These are phyloP conservation scores for Penicillium malachiteum DNA, from an alignment of 495 filamentous ascomycete species.

Conservation along the genomic window DNA sequence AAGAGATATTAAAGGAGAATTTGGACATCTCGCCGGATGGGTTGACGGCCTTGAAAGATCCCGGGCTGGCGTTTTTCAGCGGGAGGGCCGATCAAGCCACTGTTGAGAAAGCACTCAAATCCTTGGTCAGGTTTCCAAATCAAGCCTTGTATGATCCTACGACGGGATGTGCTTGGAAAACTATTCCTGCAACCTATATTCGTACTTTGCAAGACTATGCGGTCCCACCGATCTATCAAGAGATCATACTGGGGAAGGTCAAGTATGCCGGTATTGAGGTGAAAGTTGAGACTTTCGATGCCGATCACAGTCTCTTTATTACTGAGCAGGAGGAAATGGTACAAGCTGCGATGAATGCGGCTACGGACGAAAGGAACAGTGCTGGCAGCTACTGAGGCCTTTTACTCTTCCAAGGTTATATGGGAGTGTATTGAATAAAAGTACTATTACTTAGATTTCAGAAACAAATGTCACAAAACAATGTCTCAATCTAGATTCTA, in stretches of 20 bases:
- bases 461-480: too few species aligned
- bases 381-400: neutral
- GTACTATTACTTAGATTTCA: too few species aligned
- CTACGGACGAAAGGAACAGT: constrained; percentile 11
- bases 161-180: constrained; percentile 33
- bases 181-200: constrained; percentile 39
- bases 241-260: constrained; percentile 31
- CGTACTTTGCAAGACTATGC: constrained; percentile 32
- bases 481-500: too few species aligned
- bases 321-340: constrained; percentile 27
- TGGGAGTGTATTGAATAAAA: neutral
- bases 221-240: constrained; percentile 34
- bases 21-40: constrained; percentile 20
- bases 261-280: constrained; percentile 22
- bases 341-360: constrained; percentile 15
- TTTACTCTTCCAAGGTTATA: neutral
- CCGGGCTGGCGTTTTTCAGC: constrained; percentile 26
- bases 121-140: constrained; percentile 32
- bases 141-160: constrained; percentile 18
- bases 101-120: constrained; percentile 20
- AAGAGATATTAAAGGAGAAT: constrained; percentile 18
- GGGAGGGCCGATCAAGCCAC: constrained; percentile 16
- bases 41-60: constrained; percentile 20
- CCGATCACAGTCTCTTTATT: constrained; percentile 33
- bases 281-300: constrained; percentile 24